Base-by-base conservation (phyloP, 1,139 yeast species). In the Pichia sp. region DNA sequence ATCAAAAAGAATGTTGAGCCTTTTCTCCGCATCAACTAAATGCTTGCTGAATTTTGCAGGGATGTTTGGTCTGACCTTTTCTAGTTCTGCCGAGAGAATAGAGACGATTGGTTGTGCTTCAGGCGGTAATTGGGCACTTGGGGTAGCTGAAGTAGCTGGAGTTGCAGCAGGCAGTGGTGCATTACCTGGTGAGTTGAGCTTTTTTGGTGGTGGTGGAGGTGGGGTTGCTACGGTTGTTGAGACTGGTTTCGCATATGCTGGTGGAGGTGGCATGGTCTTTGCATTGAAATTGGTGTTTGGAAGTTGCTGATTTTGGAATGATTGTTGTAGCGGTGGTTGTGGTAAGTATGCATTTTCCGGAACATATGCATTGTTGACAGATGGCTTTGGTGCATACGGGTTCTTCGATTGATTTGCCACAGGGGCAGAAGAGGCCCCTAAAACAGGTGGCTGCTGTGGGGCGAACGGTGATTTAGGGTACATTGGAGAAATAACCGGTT, bases 11-110 rank as follows among this genome's bases (percentile, higher is more conserved):
- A 90, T 79, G 62, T 82, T 80, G 58, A 93, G 73, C 69, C 98
- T 81, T 73, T 86, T 86, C 63, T 84, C 93, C 69, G 95, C 85
- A 68, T 93, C 98, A 52, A 75, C 75, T 50, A 87, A 81, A 66
- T 90, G 97, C 60, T 83, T 85, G 43, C 77, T 70, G 67, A 81
- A 90, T 67, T 81, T 85, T 54, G 82, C 87, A 26, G 97, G 97
- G 50, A 90, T 80, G 50, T 75, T 75, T 23, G 96, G 95, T 63
- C 84, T 81, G 30, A 89, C 83, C 29, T 81, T 76, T 46, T 76
- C 80, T 61, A 88, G 71, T 61, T 82, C 83, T 5, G 71, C 68
- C 29, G 75, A 74, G 57, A 93, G 77, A 30, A 75, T 75, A 34
- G 78, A 76, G 64, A 74, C 83, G 51, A 93, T 81, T n/a, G 85